Evolutionary conservation across 305 asterid species (phyloP), one percentile per base, ranked within the genome.

Genomic region (Stenogyne calaminthoides): DNA sequence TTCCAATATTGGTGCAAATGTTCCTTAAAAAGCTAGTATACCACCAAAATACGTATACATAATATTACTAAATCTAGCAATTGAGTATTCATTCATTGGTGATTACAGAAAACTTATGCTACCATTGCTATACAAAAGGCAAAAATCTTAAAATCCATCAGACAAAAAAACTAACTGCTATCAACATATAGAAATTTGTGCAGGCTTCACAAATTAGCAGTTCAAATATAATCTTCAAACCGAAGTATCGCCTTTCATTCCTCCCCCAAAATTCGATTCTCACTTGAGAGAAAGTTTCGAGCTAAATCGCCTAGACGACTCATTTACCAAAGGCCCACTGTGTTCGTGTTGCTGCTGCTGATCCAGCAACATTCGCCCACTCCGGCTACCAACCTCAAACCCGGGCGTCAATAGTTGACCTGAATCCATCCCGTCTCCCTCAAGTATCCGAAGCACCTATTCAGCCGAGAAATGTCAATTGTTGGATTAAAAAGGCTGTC

Each of bases 381-480:
- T 94, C 71, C 84, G 78, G 80, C 78, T 88, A 67, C 97, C 98
- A 64, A 81, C 88, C 42, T 89, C 95, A n/a, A 76, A 76, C 22
- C 91, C 88, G 1, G 94, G 78, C 0, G 88, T 78, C 9, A 86
- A 78, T 79, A 84, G 71, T 66, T 75, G 88, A 57, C 90, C 81
- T 0, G 91, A 87, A 67, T 90, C 98, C 88, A 83, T 82, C 1
- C 86, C 71, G 19, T 95, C 99, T 2, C 99, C 98, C 74, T 95
- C 98, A 7, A 95, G 93, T 75, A 95, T 84, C 67, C 98, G 80
- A 37, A 95, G 89, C 76, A 95, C 99, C 99, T 95, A 66, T 69
- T 62, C 64, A 67, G 12, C 34, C 20, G 16, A 59, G 9, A 49
- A 27, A 22, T 12, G 20, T 40, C 47, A 10, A 44, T 55, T 4